Evolutionary conservation across 2,329 filamentous ascomycete genomes (phyloP).

Genomic region (Neonectria punicea): DNA sequence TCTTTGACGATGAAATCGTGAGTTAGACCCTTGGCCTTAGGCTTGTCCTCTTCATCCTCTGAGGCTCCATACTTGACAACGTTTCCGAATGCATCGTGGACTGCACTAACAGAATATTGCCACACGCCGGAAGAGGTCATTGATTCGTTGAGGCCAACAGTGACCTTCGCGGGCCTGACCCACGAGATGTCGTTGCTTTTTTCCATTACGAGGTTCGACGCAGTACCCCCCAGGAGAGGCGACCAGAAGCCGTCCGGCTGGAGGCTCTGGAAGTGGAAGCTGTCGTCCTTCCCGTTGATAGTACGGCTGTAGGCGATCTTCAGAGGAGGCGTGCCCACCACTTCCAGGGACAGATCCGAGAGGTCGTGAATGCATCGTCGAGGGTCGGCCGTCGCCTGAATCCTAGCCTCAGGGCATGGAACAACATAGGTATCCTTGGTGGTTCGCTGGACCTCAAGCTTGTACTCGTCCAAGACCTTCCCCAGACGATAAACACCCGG

Average conservation of each 20-base stretch:
- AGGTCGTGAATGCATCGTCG: conserved; percentile 88
- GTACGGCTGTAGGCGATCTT: conserved; percentile 92
- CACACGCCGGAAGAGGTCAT: conserved; percentile 82
- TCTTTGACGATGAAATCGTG: conserved; percentile 89
- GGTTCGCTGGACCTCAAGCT: conserved; percentile 86
- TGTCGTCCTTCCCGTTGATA: conserved; percentile 84
- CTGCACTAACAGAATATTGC: conserved; percentile 91
- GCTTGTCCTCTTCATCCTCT: conserved; percentile 75
- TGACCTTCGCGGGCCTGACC: conserved; percentile 79
- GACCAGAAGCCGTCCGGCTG: conserved; percentile 89
- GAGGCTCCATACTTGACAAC: conserved; percentile 76
- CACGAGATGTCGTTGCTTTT: conserved; percentile 78
- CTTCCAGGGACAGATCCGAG: conserved; percentile 84
- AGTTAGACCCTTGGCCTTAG: conserved; percentile 71
- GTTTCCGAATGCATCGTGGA: conserved; percentile 92
- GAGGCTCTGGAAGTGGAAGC: conserved; percentile 91
- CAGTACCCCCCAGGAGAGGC: conserved; percentile 71
- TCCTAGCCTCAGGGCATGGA: conserved; percentile 81
- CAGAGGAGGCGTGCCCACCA: conserved; percentile 88
- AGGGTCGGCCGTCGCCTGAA: conserved; percentile 68
- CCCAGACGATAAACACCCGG: conserved; percentile 87
- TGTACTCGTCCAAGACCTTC: conserved; percentile 91
- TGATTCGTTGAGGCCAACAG: conserved; percentile 89
- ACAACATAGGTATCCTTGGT: conserved; percentile 85
- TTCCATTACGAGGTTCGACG: conserved; percentile 69